A percentile compares a stretch with the other conserved stretches of the same genome.
phyloP scores from a whole-genome alignment of 371 early-diverging fungal species.

The Batrachochytrium dendrobatidis region DNA sequence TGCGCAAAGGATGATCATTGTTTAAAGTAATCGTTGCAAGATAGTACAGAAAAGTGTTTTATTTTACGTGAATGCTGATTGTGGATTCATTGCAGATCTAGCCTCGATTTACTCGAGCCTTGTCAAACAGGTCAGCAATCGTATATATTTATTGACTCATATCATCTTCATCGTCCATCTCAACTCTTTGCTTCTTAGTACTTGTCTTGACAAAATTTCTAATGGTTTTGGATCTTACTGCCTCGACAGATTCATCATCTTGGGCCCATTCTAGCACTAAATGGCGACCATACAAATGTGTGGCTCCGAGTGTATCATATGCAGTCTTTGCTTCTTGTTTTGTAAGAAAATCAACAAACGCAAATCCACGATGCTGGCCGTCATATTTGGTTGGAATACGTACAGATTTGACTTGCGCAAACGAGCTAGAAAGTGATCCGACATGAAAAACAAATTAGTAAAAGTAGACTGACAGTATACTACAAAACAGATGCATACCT shows the following conservation, averaged over 20 bases:
- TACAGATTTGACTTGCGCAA: slow-evolving; percentile 89
- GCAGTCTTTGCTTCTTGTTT: slow-evolving; percentile 89
- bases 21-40: no score
- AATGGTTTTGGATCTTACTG: slow-evolving; percentile 32
- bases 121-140: slow-evolving; percentile 8
- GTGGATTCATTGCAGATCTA: no score
- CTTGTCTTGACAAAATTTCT: slow-evolving; percentile 30
- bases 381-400: slow-evolving; percentile 93
- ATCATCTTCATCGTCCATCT: neutral
- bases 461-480: neutral
- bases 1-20: no score
- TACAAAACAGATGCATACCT: slow-evolving; percentile 38
- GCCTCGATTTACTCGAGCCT: neutral
- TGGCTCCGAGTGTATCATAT: slow-evolving; percentile 77
- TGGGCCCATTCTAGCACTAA: slow-evolving; percentile 96
- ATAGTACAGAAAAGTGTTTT: no score
- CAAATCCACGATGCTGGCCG: slow-evolving; percentile 96
- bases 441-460: neutral
- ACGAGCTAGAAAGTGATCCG: slow-evolving; percentile 55
- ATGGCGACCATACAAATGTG: slow-evolving; percentile 98
- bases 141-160: neutral
- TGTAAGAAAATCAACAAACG: slow-evolving; percentile 94
- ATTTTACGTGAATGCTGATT: no score
- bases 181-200: slow-evolving; percentile 5
- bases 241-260: slow-evolving; percentile 48